phyloP scores from a whole-genome alignment of 148 eudicot species.

The Heliosperma pusillum region DNA sequence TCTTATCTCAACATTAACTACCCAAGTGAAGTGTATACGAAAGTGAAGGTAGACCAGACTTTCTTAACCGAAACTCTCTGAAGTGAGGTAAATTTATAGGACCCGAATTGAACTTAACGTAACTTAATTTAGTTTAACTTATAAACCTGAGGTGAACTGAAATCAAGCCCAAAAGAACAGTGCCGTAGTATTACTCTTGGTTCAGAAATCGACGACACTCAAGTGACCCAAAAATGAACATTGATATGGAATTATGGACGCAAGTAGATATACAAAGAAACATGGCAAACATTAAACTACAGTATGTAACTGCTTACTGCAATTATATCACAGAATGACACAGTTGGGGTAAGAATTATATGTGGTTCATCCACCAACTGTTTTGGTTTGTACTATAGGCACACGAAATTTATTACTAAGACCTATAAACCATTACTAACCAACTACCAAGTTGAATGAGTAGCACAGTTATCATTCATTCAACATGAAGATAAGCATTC shows the following conservation, averaged over 20 bases:
- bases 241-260: background rate
- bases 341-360: background rate
- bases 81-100: too few relatives aligned
- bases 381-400: background rate
- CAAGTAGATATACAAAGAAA: background rate
- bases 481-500: background rate
- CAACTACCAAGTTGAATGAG: slow-evolving; percentile 15
- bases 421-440: slow-evolving; percentile 12
- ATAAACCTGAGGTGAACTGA: too few relatives aligned
- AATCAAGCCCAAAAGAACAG: too few relatives aligned
- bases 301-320: background rate
- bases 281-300: slow-evolving; percentile 1
- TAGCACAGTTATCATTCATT: background rate
- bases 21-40: too few relatives aligned
- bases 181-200: background rate
- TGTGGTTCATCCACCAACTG: background rate
- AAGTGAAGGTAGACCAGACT: too few relatives aligned
- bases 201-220: background rate
- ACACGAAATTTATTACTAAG: background rate
- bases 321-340: background rate
- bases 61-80: too few relatives aligned
- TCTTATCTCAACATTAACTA: too few relatives aligned
- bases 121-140: too few relatives aligned
- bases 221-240: background rate
- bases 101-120: too few relatives aligned